Percentiles rank a stretch among this genome's conserved stretches.
These are phyloP conservation scores for Phanerodontia chrysosporium DNA, from an alignment of 768 basidiomycete genomes.

Conservation along the genomic window DNA sequence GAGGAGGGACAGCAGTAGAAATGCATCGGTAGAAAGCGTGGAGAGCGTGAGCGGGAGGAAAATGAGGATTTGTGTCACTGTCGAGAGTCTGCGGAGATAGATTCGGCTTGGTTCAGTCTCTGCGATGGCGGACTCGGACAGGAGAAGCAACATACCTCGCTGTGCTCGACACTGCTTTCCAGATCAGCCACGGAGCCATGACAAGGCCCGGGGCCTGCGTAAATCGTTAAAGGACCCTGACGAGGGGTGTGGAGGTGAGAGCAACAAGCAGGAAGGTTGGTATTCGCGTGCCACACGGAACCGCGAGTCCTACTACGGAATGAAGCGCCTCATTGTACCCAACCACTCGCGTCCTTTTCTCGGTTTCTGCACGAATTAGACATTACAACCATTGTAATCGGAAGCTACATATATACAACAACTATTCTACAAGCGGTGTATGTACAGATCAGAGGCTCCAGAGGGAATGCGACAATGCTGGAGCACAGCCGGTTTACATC, in stretches of 20 bases:
- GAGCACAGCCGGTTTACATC: neutral
- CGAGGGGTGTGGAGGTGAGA: neutral
- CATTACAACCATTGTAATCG: no score
- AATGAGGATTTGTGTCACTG: conserved; percentile 74
- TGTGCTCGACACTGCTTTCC: conserved; percentile 16
- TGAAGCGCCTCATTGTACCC: neutral
- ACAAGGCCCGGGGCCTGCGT: neutral
- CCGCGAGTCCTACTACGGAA: no score
- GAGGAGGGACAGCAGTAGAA: conserved; percentile 76
- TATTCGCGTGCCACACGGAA: conserved; percentile 1
- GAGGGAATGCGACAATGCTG: neutral
- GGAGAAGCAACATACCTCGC: conserved; percentile 12
- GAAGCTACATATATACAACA: neutral
- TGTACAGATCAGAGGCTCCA: neutral
- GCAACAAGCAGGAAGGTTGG: neutral
- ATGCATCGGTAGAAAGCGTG: conserved; percentile 75
- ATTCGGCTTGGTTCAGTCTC: neutral
- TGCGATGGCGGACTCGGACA: neutral
- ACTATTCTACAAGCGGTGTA: neutral
- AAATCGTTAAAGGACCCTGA: conserved; percentile 2
- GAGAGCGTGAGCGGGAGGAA: conserved; percentile 83
- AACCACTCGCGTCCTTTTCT: neutral
- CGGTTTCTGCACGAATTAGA: no score
- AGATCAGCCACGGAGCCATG: conserved; percentile 18
- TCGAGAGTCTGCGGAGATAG: conserved; percentile 52